Conservation (phyloP, 164 flowering plant species). For the Umbellularia californica region DNA sequence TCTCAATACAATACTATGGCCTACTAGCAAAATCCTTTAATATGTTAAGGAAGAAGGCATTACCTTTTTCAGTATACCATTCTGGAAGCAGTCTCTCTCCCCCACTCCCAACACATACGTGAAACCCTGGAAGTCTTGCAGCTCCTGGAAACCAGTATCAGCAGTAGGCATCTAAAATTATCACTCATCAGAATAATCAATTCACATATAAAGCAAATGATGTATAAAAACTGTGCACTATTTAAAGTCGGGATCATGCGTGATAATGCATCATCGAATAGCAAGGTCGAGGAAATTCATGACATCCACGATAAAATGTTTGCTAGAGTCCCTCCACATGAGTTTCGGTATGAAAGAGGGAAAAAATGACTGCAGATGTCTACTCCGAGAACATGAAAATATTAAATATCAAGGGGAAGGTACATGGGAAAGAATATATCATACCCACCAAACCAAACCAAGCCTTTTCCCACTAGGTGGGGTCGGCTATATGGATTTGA, state of each 20-base stretch:
- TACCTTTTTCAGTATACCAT: conserved; percentile 26
- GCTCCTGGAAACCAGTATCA: conserved; percentile 11
- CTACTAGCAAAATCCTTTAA: background rate
- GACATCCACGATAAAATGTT: background rate
- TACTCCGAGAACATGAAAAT: no score
- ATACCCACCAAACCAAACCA: no score
- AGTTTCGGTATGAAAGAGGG: no score
- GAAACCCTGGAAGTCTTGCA: conserved; percentile 31
- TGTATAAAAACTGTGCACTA: background rate
- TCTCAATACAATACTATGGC: background rate
- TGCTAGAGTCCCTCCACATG: background rate
- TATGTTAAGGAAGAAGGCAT: background rate
- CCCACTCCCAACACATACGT: conserved; percentile 31
- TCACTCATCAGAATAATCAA: no score
- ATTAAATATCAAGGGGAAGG: no score
- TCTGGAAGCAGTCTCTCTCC: conserved; percentile 32
- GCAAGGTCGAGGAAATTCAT: background rate
- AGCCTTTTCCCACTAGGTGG: no score
- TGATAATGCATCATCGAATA: no score
- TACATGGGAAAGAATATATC: no score
- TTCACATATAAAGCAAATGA: background rate
- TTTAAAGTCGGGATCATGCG: background rate
- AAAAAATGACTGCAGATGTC: no score
- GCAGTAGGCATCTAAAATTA: background rate
- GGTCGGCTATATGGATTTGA: no score